These are phyloP conservation scores for Pecoramyces ruminantium DNA, from an alignment of 192 early-diverging fungal genomes.

Conservation along the genomic window DNA sequence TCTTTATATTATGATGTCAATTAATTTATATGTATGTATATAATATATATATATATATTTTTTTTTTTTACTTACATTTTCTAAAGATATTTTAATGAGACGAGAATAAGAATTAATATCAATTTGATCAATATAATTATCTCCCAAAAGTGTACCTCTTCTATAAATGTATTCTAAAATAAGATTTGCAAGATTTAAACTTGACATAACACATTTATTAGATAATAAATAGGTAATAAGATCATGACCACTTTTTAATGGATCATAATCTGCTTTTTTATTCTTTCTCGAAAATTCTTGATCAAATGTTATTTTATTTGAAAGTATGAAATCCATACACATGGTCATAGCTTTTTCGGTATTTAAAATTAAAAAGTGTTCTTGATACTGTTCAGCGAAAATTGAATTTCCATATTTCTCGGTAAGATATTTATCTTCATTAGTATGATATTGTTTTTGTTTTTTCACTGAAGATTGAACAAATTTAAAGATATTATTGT, in stretches of 20 bases:
- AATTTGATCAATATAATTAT: background rate
- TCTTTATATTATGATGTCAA: too few relatives aligned
- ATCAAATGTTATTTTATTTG: background rate
- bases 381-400: constrained; percentile 7
- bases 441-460: background rate
- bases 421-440: background rate
- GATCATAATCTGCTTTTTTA: constrained; percentile 3
- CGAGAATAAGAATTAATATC: background rate
- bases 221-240: constrained; percentile 12
- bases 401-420: background rate
- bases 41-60: too few relatives aligned
- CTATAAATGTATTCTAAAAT: background rate
- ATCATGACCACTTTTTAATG: constrained; percentile 9
- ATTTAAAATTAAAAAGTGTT: constrained; percentile 40
- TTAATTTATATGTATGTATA: too few relatives aligned
- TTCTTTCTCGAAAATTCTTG: constrained; percentile 4
- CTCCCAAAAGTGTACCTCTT: background rate
- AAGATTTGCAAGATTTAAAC: constrained; percentile 3
- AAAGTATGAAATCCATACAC: constrained; percentile 11
- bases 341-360: constrained; percentile 30
- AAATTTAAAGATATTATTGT: background rate
- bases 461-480: background rate
- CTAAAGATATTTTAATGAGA: background rate
- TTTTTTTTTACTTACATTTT: background rate
- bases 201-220: constrained; percentile 14